These are phyloP conservation scores for Afroboletus lepidellus DNA, from an alignment of 1,284 basidiomycete genomes.

Conservation along the genomic window DNA sequence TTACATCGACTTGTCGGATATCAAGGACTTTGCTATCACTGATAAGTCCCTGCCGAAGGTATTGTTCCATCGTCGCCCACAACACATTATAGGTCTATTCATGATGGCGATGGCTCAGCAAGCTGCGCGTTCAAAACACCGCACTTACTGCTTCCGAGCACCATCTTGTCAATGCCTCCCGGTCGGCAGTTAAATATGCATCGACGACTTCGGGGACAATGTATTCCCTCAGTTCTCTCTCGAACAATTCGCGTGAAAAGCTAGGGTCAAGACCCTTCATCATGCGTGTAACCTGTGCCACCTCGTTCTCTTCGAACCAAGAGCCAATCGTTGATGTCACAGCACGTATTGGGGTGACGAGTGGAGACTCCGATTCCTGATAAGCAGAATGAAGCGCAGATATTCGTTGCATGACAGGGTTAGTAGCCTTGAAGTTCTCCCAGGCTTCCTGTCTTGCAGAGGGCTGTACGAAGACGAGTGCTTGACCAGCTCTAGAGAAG, in stretches of 20 bases:
- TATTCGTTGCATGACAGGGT: conserved; percentile 66
- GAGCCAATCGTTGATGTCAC: conserved; percentile 86
- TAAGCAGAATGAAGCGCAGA: conserved; percentile 68
- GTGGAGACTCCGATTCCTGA: conserved; percentile 92
- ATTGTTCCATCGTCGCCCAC: conserved; percentile 97
- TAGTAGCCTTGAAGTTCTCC: conserved; percentile 74
- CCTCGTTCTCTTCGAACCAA: conserved; percentile 98
- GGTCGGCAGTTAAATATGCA: conserved; percentile 89
- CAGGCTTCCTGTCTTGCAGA: conserved; percentile 75
- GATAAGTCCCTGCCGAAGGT: conserved; percentile 85
- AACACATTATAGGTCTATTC: conserved; percentile 90
- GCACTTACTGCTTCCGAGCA: conserved; percentile 91
- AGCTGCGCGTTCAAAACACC: not conserved
- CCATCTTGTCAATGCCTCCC: conserved; percentile 86
- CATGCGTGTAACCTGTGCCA: conserved; percentile 85
- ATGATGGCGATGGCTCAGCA: not conserved
- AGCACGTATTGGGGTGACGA: conserved; percentile 78
- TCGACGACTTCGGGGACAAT: conserved; percentile 98
- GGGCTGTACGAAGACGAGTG: conserved; percentile 81
- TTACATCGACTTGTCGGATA: conserved; percentile 91
- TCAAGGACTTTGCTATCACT: conserved; percentile 92
- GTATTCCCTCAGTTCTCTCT: conserved; percentile 92
- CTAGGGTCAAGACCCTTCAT: conserved; percentile 87
- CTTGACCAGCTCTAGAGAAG: conserved; percentile 70
- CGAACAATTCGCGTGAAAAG: conserved; percentile 86